Evolutionary conservation across 768 basidiomycete species (phyloP).

Genomic region (Kwoniella botswanensis): DNA sequence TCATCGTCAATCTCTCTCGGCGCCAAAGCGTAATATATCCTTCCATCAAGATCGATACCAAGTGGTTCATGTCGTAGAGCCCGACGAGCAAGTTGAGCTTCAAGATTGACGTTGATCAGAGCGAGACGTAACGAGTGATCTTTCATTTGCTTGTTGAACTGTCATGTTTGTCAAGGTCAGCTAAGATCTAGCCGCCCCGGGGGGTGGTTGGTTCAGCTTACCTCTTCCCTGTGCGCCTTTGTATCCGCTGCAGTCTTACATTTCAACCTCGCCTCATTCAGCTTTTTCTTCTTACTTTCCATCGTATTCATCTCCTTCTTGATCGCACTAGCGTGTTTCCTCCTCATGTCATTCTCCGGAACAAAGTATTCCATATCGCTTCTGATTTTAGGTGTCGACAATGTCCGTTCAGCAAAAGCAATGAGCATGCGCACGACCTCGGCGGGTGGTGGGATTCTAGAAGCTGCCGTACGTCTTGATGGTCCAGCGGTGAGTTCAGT

Average conservation of each 20-base stretch:
- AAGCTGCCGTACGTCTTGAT: slow-evolving; percentile 33
- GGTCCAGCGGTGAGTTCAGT: slow-evolving; percentile 31
- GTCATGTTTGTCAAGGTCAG: background rate
- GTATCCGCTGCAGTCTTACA: slow-evolving; percentile 32
- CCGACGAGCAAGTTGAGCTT: slow-evolving; percentile 20
- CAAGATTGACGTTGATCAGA: slow-evolving; percentile 38
- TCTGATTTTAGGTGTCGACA: slow-evolving; percentile 31
- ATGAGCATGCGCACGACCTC: slow-evolving; percentile 47
- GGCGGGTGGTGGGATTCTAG: slow-evolving; percentile 33
- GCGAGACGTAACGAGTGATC: slow-evolving; percentile 21
- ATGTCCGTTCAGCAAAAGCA: slow-evolving; percentile 36
- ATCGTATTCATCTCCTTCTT: slow-evolving; percentile 24
- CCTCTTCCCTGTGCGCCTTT: slow-evolving; percentile 30
- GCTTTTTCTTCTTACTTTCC: slow-evolving; percentile 35
- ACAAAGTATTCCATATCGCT: slow-evolving; percentile 30
- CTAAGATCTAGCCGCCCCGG: background rate
- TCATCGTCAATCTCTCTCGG: slow-evolving; percentile 32
- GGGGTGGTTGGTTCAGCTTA: background rate
- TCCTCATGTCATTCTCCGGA: slow-evolving; percentile 24
- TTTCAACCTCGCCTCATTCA: slow-evolving; percentile 29
- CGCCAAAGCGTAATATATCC: slow-evolving; percentile 39
- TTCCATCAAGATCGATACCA: slow-evolving; percentile 40
- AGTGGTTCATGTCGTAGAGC: slow-evolving; percentile 35
- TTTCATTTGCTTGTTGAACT: slow-evolving; percentile 17
- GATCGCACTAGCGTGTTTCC: slow-evolving; percentile 9